Evolutionary conservation across 2,329 filamentous ascomycete species (phyloP), one percentile per base, ranked within the genome.

Genomic region (Pseudodiploospora longispora): DNA sequence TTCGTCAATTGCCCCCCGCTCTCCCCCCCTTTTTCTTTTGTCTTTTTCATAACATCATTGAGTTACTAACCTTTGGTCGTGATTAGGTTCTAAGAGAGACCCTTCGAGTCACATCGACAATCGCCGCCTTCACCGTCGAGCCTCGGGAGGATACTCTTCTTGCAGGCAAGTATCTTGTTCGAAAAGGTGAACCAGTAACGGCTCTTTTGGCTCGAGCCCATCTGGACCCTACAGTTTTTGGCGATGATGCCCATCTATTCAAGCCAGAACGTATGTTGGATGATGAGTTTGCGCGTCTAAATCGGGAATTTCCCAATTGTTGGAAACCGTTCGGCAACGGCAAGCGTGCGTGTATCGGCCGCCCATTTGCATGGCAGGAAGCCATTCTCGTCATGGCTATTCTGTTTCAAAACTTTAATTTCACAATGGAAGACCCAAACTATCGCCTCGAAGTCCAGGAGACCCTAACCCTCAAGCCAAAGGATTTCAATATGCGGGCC

Each of bases 321-420:
- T 84, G 78, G 80, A 85, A 85, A 63, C 83, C 85, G 3, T 90
- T 89, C 52, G 86, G 85, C 2, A 84, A 85, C 46, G 85, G 85
- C 1, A 70, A 75, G 50, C 68, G 85, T 42, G 81, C 69, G 1
- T 90, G 85, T 52, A 88, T 89, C 48, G 85, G 85, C 4, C 69
- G 83, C 1, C 72, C 78, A 0, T 89, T 89, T 57, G 83, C 85
- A 1, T 85, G 81, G 80, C 85, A 90, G 56, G 85, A 90, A 61
- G 71, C 75, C 2, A 58, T 83, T 5, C 63, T 87, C 1, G 72
- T 74, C 6, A 67, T 80, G 52, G 77, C 80, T 0, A 71, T 84
- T 52, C 58, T 87, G 9, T 67, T 88, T 46, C 83, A 87, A 54
- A 85, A 82, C 54, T 87, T 88, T 64, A 75, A 86, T 52, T 78